Evolutionary conservation across 345 rosid genomes (phyloP).

Genomic region (Gossypioides kirkii): DNA sequence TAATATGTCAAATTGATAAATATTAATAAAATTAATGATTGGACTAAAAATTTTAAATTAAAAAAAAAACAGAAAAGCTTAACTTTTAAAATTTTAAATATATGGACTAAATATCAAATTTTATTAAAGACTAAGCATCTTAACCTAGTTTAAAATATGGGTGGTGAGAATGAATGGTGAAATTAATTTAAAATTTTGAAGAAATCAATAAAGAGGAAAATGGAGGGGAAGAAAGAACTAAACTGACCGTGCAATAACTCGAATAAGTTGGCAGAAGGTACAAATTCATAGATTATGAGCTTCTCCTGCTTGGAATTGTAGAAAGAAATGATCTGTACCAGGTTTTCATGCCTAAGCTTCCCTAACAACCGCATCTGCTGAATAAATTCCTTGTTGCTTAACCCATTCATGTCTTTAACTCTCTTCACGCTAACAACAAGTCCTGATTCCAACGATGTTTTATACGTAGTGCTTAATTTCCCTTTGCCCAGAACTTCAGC

Average conservation of each 20-base stretch:
- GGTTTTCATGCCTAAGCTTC: constrained; percentile 42
- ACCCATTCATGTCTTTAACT: constrained; percentile 26
- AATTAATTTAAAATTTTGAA: too few relatives aligned
- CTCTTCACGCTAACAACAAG: constrained; percentile 41
- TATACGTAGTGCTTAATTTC: constrained; percentile 41
- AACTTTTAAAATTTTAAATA: too few relatives aligned
- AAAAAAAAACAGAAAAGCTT: too few relatives aligned
- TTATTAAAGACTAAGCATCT: too few relatives aligned
- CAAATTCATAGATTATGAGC: constrained; percentile 44
- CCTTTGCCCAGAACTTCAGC: constrained; percentile 52
- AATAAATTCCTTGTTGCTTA: constrained; percentile 41
- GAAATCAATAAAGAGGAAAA: not conserved
- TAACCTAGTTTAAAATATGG: too few relatives aligned
- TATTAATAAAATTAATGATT: too few relatives aligned
- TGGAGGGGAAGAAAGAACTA: not conserved
- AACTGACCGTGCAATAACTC: constrained; percentile 50
- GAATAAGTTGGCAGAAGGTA: constrained; percentile 39
- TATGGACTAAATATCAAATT: too few relatives aligned
- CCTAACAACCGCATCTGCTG: constrained; percentile 54
- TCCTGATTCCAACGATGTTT: constrained; percentile 45
- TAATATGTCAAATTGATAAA: too few relatives aligned
- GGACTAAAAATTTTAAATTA: too few relatives aligned
- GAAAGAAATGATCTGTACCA: constrained; percentile 39
- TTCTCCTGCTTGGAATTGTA: constrained; percentile 50
- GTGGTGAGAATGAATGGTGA: too few relatives aligned